Evolutionary conservation across 768 basidiomycete genomes (phyloP).

Genomic region (Aureoboletus auriporus): DNA sequence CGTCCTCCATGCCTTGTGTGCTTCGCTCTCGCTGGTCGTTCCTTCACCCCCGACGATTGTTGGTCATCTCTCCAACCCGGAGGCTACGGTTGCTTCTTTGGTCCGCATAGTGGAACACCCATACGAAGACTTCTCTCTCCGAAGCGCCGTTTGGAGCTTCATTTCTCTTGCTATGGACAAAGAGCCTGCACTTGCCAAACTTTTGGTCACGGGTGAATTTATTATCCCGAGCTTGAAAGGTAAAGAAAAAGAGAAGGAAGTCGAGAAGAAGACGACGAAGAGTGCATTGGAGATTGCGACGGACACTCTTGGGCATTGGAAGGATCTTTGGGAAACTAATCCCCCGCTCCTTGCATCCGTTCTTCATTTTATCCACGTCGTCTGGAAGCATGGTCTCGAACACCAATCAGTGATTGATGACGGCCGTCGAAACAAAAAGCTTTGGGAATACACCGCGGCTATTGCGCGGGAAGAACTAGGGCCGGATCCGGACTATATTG

Average conservation of each 20-base stretch:
- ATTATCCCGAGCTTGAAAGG: slow-evolving; percentile 44
- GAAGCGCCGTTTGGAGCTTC: slow-evolving; percentile 80
- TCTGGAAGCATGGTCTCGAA: slow-evolving; percentile 79
- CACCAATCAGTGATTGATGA: slow-evolving; percentile 57
- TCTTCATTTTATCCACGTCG: slow-evolving; percentile 68
- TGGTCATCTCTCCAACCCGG: slow-evolving; percentile 74
- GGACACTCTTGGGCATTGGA: slow-evolving; percentile 66
- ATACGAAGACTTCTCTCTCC: slow-evolving; percentile 69
- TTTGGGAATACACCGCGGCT: slow-evolving; percentile 69
- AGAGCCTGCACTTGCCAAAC: slow-evolving; percentile 78
- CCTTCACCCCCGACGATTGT: slow-evolving; percentile 70
- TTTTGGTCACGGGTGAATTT: slow-evolving; percentile 77
- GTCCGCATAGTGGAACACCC: slow-evolving; percentile 75
- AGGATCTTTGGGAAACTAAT: slow-evolving; percentile 70
- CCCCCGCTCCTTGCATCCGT: slow-evolving; percentile 73
- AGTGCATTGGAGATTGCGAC: slow-evolving; percentile 69
- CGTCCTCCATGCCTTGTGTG: slow-evolving; percentile 63
- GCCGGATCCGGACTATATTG: slow-evolving; percentile 65
- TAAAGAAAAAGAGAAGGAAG: slow-evolving; percentile 27
- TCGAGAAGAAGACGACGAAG: slow-evolving; percentile 32
- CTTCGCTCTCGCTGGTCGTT: slow-evolving; percentile 56
- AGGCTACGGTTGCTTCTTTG: slow-evolving; percentile 60
- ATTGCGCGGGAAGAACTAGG: slow-evolving; percentile 69
- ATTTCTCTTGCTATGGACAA: slow-evolving; percentile 77
- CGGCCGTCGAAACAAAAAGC: slow-evolving; percentile 50